Evolutionary conservation across 192 early-diverging fungal genomes (phyloP), one percentile per base, ranked within the genome.

Genomic region (Linnemannia elongata): DNA sequence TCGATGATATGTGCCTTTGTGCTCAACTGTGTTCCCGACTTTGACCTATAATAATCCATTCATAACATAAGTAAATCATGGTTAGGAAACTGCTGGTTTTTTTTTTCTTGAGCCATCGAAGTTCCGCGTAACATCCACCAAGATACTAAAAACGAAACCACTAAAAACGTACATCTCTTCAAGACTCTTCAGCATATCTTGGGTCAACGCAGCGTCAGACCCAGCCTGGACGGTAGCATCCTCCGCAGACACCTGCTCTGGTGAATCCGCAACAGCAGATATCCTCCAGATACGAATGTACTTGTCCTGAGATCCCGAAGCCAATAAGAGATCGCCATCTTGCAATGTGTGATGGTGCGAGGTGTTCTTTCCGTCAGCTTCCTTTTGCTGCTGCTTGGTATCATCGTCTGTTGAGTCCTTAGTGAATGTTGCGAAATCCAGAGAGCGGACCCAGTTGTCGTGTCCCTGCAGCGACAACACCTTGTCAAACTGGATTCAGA

Each of bases 271-370:
- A 20, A 88, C 83, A 24, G 82, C 86, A 17, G 92, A 88, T 63
- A 97, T 90, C 79, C 93, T 94, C 98, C 98, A 99, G 35, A 98
- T 88, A 27, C 98, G 93, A 78, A 99, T 95, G 84, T 97, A 96
- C 88, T 94, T 95, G 90, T 99, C 98, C 88, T 99, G 96, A 41
- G 96, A 96, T 38, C 92, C 96, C 75, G 94, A 95, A 2, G 97
- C 97, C 60, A 99, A 80, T n/a, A 99, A 85, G 57, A 98, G 79
- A 89, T 98, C 96, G 24, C 96, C 95, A 9, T 91, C 81, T n/a
- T 80, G 82, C 78, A 96, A 93, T 2, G 90, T 88, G 74, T 95
- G 93, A 45, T 90, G 74, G 30, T 88, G 76, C 18, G 82, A 80
- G 5, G 49, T 30, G 8, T 35, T 45, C 9, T 63, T 66, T 66